Percentiles rank a stretch among this genome's conserved stretches.
Evolutionary conservation across 2,329 filamentous ascomycete species (phyloP).

Genomic region (Alternaria gansuensis): DNA sequence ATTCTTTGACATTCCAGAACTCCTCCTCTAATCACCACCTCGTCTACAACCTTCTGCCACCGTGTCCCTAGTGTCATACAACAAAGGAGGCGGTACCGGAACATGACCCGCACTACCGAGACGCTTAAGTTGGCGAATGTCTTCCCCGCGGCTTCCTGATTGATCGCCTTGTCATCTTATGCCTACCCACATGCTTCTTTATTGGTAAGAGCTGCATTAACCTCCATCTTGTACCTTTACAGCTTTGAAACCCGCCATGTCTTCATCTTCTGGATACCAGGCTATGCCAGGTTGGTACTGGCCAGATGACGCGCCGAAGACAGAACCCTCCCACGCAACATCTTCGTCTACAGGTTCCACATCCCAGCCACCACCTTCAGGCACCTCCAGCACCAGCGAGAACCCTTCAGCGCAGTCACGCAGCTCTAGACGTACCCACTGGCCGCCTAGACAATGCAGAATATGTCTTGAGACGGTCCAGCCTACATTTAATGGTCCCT

Average conservation of each 20-base stretch:
- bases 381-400: slow-evolving; percentile 25
- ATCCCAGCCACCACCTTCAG: slow-evolving; percentile 26
- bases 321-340: slow-evolving; percentile 27
- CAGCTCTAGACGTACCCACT: slow-evolving; percentile 58
- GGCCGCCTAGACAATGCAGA: slow-evolving; percentile 79
- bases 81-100: slow-evolving; percentile 33
- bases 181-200: slow-evolving; percentile 28
- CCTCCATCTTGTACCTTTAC: slow-evolving; percentile 15
- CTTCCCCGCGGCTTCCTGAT: slow-evolving; percentile 31
- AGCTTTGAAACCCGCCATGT: slow-evolving; percentile 44
- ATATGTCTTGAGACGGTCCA: slow-evolving; percentile 83
- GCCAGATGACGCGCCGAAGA: slow-evolving; percentile 56
- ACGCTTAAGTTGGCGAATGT: slow-evolving; percentile 33
- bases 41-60: slow-evolving; percentile 36
- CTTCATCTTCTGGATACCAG: slow-evolving; percentile 54
- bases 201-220: slow-evolving; percentile 39
- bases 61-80: slow-evolving; percentile 39
- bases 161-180: slow-evolving; percentile 34
- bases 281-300: slow-evolving; percentile 58
- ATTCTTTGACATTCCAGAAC: slow-evolving; percentile 31
- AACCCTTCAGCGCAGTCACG: slow-evolving; percentile 27
- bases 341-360: slow-evolving; percentile 28
- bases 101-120: slow-evolving; percentile 30
- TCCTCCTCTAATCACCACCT: slow-evolving; percentile 23
- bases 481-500: slow-evolving; percentile 66